Percentiles rank a stretch among this genome's conserved stretches.
These are phyloP conservation scores for Flaveria floridana DNA, from an alignment of 140 eudicot species.

Conservation along the genomic window DNA sequence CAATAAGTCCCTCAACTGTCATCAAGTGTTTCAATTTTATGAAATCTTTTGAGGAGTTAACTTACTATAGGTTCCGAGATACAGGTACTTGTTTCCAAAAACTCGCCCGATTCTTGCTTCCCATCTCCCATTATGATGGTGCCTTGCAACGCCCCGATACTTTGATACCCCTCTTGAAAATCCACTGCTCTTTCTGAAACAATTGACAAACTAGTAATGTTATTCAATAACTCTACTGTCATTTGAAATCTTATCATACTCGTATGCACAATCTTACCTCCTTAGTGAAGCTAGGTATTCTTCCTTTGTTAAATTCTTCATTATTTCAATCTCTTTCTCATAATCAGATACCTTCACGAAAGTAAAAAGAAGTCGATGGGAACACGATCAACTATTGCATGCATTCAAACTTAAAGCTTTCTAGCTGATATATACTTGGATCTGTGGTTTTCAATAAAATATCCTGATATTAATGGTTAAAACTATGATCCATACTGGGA, in stretches of 20 bases:
- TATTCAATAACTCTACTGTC: background rate
- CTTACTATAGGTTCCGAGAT: constrained; percentile 80
- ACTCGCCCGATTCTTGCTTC: constrained; percentile 86
- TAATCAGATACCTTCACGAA: constrained; percentile 59
- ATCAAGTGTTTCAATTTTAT: too few species aligned
- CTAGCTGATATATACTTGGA: background rate
- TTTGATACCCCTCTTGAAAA: constrained; percentile 84
- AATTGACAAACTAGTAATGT: background rate
- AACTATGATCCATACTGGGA: constrained; percentile 49
- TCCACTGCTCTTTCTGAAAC: constrained; percentile 71
- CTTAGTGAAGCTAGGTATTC: constrained; percentile 77
- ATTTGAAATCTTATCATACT: background rate
- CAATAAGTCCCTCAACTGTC: too few species aligned
- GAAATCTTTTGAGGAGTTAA: background rate
- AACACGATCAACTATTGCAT: background rate
- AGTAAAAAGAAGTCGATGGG: background rate
- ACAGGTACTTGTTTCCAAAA: constrained; percentile 77
- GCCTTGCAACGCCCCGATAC: constrained; percentile 84
- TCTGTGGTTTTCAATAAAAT: background rate
- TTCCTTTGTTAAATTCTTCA: constrained; percentile 76
- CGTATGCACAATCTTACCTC: constrained; percentile 44
- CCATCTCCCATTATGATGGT: constrained; percentile 91
- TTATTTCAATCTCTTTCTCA: constrained; percentile 65
- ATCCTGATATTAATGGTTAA: background rate
- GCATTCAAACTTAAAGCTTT: background rate